Base-by-base conservation (phyloP, 2,329 filamentous ascomycete genomes). In the Trichoderma sp. region DNA sequence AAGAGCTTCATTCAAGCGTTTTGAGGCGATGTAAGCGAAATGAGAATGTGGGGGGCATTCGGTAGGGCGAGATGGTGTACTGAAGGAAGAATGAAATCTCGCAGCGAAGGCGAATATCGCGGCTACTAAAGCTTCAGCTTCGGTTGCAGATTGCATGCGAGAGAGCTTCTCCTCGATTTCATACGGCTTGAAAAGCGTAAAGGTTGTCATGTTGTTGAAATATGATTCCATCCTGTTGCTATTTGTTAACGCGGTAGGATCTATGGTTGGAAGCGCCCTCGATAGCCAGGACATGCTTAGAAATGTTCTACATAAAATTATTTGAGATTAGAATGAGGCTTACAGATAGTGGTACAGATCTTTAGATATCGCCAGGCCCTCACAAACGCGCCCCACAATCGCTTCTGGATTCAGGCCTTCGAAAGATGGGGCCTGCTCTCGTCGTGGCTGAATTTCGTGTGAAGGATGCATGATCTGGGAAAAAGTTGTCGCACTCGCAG, bases 121-220 rank as follows among this genome's bases (percentile, higher is more conserved):
- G 9, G 58, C 58, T 21, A 36, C 58, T 61, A 61, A 36, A 21
- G 58, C 58, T 21, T 61, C 30, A 14, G 58, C 58, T 21, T 61
- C 58, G 12, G 58, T 34, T 36, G 14, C 18, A 21, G 30, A 24
- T 61, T 36, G 58, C 58, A 61, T 61, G 4, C 34, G n/a, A 61
- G n/a, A 21, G 32, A 61, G 21, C n/a, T 61, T 61, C n/a, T 61
- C 28, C 11, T 36, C 58, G 15, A 61, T 61, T 36, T 36, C 36
- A 34, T 61, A 61, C 18, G 58, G 58, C 18, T 61, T 61, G 58
- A 61, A 61, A 36, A 61, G 58, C 30, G 32, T 61, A 34, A 61
- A 61, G 32, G 58, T 61, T 36, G 58, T 61, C 58, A 61, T 61
- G 12, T 61, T 61, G 58, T 61, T n/a, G n/a, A 61, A 61, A 32